Base-by-base conservation (phyloP, 2,329 filamentous ascomycete species). In the Colletotrichum australisinense region DNA sequence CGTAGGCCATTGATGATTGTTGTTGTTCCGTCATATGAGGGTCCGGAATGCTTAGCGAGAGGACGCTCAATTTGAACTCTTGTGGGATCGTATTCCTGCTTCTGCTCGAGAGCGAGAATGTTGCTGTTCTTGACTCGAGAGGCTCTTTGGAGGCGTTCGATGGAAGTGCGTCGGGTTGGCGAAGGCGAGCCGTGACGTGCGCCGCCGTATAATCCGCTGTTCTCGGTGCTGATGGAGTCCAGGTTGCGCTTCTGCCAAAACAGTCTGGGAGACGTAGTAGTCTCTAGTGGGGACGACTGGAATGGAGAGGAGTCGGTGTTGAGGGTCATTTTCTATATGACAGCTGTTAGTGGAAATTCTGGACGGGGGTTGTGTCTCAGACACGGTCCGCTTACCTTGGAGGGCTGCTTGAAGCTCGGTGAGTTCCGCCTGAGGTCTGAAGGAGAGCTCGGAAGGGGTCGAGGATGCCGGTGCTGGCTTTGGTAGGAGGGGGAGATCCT, bases 51-150 rank as follows among this genome's bases (percentile, higher is more conserved):
- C 81, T 92, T 93, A 80, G 94, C 91, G 76, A 97, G 88, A 49
- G 95, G 95, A 75, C 95, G 91, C 84, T 98, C 94, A 74, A 97
- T 89, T 72, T 94, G 88, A 67, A 95, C 84, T 76, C 91, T 90
- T 69, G 93, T 89, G 32, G 95, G 95, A 82, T 98, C 95, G 86
- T 98, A 98, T 86, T 97, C 94, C 82, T 95, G 91, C 84, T 95
- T 95, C 80, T 95, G 93, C 84, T 98, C 95, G 68, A 95, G 93
- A 55, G 95, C 95, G 81, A 98, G 94, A 88, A 98, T 98, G 85
- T 93, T 97, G 89, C 96, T 98, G 86, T 98, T 98, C 88, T 96
- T 98, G 79, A 99, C 97, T 74, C 97, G 93, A 68, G 96, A 98
- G 38, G 95, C 95, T 81, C 93, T 94, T 85, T 98, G 97, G 73